Percentiles rank a stretch among this genome's conserved stretches.
These are phyloP conservation scores for Rhododendron williamsianum DNA, from an alignment of 148 eudicot genomes.

Conservation along the genomic window DNA sequence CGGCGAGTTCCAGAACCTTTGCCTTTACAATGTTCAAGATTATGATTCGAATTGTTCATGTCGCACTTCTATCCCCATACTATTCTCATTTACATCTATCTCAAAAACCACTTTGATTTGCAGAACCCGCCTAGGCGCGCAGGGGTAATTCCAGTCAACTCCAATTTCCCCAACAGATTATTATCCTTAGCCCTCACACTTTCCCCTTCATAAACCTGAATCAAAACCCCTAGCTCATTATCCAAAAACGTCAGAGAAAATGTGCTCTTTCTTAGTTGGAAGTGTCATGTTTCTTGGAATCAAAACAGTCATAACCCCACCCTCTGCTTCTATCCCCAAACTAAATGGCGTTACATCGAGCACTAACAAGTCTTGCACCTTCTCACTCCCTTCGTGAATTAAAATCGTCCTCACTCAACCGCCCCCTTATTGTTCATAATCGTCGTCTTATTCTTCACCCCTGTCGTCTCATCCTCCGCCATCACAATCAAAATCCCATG, in stretches of 20 bases:
- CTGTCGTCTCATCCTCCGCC: too few species aligned
- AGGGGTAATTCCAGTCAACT: not conserved
- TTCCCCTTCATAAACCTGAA: constrained; percentile 2
- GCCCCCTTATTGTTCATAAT: too few species aligned
- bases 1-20: too few species aligned
- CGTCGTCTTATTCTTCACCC: too few species aligned
- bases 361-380: not conserved
- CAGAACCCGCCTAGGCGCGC: not conserved
- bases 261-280: not conserved
- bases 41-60: too few species aligned
- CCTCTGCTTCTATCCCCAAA: not conserved
- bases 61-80: too few species aligned
- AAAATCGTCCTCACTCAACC: too few species aligned
- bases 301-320: constrained; percentile 1
- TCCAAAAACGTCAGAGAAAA: not conserved
- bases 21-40: too few species aligned
- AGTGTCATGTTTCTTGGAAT: not conserved
- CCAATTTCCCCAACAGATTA: not conserved
- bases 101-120: not conserved
- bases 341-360: not conserved
- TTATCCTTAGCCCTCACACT: not conserved
- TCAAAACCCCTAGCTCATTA: not conserved
- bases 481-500: too few species aligned
- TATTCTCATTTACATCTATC: not conserved
- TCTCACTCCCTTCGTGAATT: not conserved